Percentiles rank a stretch among this genome's conserved stretches.
Conservation (phyloP, 441 rosid species). For the Adansonia grandidieri region DNA sequence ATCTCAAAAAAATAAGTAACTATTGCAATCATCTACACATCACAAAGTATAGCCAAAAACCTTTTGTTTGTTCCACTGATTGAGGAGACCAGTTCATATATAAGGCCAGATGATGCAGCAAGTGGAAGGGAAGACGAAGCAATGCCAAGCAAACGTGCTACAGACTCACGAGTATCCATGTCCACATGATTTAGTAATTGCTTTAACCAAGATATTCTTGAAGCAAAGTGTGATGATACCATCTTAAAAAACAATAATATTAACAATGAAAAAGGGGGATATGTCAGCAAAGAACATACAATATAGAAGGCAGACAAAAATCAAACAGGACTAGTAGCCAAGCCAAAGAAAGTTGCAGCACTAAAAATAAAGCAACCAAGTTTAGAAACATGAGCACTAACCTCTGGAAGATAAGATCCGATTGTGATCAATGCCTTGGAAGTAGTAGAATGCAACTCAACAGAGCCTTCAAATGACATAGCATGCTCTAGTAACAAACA, state of each 20-base stretch:
- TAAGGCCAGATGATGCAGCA: conserved; percentile 59
- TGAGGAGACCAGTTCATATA: conserved; percentile 62
- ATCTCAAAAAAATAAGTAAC: background rate
- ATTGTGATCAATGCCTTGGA: conserved; percentile 76
- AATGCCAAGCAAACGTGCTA: conserved; percentile 91
- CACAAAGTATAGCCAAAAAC: conserved; percentile 41
- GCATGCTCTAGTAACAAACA: conserved; percentile 88
- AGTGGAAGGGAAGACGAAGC: conserved; percentile 81
- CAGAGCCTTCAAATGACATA: conserved; percentile 82
- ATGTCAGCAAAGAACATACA: conserved; percentile 23
- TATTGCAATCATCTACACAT: conserved; percentile 6
- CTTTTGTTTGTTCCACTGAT: conserved; percentile 60
- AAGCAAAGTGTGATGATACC: conserved; percentile 71
- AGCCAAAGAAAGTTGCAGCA: conserved; percentile 20
- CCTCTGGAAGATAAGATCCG: conserved; percentile 88
- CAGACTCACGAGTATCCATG: conserved; percentile 87
- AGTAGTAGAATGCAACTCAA: conserved; percentile 86
- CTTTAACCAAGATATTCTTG: conserved; percentile 78
- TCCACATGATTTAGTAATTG: conserved; percentile 78
- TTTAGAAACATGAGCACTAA: conserved; percentile 36
- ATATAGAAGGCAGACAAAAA: background rate
- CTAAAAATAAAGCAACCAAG: conserved; percentile 28
- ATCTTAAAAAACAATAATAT: conserved; percentile 47
- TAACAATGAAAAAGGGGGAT: background rate
- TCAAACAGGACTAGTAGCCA: conserved; percentile 10